A percentile compares a stretch with the other conserved stretches of the same genome.
phyloP scores from a whole-genome alignment of 805 yeast species.

The Yarrowia porcina region DNA sequence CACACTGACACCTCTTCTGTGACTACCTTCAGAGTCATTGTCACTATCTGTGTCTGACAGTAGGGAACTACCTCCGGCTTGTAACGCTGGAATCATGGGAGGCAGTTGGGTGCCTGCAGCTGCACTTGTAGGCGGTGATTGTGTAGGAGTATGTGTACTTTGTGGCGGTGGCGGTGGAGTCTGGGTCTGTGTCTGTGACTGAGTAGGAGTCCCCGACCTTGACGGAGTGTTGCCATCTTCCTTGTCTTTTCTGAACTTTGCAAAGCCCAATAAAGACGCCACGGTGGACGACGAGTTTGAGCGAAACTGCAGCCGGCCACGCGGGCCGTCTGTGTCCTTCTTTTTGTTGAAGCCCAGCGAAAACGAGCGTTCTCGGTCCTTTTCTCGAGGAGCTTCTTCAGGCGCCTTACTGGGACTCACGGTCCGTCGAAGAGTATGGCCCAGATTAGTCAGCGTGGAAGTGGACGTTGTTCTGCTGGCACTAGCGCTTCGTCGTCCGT shows the following conservation, averaged over 20 bases:
- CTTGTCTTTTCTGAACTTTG: constrained; percentile 15
- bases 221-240: neutral
- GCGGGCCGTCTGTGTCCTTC: neutral
- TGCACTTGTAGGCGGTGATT: neutral
- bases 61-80: neutral
- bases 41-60: neutral
- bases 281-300: constrained; percentile 25
- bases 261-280: constrained; percentile 12
- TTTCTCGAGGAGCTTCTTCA: neutral
- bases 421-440: neutral
- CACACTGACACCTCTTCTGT: neutral
- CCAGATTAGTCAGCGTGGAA: neutral
- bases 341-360: constrained; percentile 21
- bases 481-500: neutral
- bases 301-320: constrained; percentile 19
- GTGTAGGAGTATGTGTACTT: neutral
- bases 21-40: neutral
- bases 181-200: neutral
- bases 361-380: constrained; percentile 5
- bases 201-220: neutral
- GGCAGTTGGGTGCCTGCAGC: neutral
- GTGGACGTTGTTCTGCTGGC: neutral
- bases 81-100: neutral
- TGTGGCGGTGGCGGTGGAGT: neutral
- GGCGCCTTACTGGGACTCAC: neutral